Conservation (phyloP, 768 basidiomycete species). For the Psilocybe cubensis region DNA sequence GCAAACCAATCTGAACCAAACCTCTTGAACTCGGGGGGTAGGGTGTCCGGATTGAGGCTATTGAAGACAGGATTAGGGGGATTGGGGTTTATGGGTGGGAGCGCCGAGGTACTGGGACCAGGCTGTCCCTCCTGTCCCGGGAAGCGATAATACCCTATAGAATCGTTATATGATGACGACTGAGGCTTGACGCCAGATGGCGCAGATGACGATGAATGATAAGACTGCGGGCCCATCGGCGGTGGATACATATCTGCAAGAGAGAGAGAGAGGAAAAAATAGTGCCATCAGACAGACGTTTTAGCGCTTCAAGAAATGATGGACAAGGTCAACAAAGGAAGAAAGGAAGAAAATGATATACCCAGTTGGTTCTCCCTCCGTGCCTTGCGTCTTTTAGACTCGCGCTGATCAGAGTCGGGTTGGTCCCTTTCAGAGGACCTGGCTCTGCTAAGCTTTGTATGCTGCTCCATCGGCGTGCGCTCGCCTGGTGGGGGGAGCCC, state of each 20-base stretch:
- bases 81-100: slow-evolving; percentile 17
- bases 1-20: slow-evolving; percentile 88
- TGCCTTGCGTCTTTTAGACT: slow-evolving; percentile 58
- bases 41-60: slow-evolving; percentile 44
- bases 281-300: not conserved
- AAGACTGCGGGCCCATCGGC: slow-evolving; percentile 14
- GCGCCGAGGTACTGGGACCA: slow-evolving; percentile 11
- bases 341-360: slow-evolving; percentile 14
- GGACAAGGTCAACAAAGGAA: not conserved
- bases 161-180: slow-evolving; percentile 7
- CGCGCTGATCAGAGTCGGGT: slow-evolving; percentile 46
- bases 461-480: slow-evolving; percentile 39
- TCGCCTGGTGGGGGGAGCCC: slow-evolving; percentile 7
- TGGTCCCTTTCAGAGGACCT: slow-evolving; percentile 31
- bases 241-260: slow-evolving; percentile 15
- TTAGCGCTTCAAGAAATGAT: slow-evolving; percentile 8
- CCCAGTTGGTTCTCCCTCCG: slow-evolving; percentile 34
- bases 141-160: slow-evolving; percentile 5
- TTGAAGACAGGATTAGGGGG: slow-evolving; percentile 26
- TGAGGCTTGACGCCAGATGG: slow-evolving; percentile 2
- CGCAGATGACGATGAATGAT: slow-evolving; percentile 1
- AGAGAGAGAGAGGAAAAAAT: not conserved
- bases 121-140: slow-evolving; percentile 9
- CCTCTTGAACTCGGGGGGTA: slow-evolving; percentile 58
- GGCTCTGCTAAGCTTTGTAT: slow-evolving; percentile 26